A percentile compares a stretch with the other conserved stretches of the same genome.
Evolutionary conservation across 2,329 filamentous ascomycete genomes (phyloP).

Genomic region (Xylariaceae sp.): DNA sequence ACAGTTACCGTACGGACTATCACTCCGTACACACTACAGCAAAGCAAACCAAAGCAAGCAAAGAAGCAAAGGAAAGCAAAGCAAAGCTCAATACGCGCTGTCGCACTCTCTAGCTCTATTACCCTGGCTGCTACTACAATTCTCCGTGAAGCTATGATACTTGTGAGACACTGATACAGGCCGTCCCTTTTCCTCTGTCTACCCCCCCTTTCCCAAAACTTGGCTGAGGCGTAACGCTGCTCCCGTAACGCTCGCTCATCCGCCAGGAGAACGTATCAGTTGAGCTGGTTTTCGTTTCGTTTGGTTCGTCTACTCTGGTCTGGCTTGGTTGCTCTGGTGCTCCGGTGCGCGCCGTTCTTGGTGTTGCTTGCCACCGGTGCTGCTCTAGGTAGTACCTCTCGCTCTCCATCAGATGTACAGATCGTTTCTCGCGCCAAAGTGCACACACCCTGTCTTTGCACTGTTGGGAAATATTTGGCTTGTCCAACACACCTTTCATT

Average conservation of each 20-base stretch:
- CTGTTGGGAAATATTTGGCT: slow-evolving; percentile 23
- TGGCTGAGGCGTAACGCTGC: slow-evolving; percentile 27
- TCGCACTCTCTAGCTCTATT: slow-evolving; percentile 25
- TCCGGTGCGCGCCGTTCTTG: not conserved
- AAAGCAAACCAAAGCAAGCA: no score
- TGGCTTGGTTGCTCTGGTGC: not conserved
- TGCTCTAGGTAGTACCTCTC: slow-evolving; percentile 14
- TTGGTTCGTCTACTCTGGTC: slow-evolving; percentile 6
- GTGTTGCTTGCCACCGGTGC: slow-evolving; percentile 5
- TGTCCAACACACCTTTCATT: slow-evolving; percentile 33
- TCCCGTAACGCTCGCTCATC: no score
- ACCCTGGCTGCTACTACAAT: slow-evolving; percentile 20
- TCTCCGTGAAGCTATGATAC: slow-evolving; percentile 30
- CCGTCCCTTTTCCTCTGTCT: slow-evolving; percentile 19
- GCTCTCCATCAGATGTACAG: slow-evolving; percentile 26
- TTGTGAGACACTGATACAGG: slow-evolving; percentile 31
- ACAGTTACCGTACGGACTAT: slow-evolving; percentile 5
- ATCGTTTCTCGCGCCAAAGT: slow-evolving; percentile 24
- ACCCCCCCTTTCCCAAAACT: slow-evolving; percentile 24
- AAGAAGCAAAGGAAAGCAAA: slow-evolving; percentile 7
- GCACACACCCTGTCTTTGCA: slow-evolving; percentile 27
- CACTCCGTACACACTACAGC: no score
- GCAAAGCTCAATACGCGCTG: slow-evolving; percentile 16
- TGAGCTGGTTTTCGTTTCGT: slow-evolving; percentile 6
- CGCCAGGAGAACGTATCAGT: slow-evolving; percentile 1